Percentiles rank a stretch among this genome's conserved stretches.
Conservation (phyloP, 2,329 filamentous ascomycete species). For the Pezizomycotina sp. region DNA sequence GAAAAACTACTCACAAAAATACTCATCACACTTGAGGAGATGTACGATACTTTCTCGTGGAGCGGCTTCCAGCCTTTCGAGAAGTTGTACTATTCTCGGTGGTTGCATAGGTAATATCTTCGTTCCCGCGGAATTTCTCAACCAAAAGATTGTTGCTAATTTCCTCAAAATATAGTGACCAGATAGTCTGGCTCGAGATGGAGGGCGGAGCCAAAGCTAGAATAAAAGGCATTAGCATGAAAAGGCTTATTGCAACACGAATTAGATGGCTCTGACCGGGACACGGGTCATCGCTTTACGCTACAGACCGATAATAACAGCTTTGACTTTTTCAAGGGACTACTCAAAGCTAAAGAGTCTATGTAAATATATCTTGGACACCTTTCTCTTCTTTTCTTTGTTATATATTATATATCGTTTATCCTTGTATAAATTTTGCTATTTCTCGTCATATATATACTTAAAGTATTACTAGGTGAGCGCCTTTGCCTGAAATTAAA, state of each 20-base stretch:
- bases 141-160: constrained; percentile 23
- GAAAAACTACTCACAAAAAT: constrained; percentile 73
- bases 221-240: constrained; percentile 74
- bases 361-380: neutral
- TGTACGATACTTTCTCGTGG: constrained; percentile 59
- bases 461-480: too few species aligned
- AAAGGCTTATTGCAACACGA: constrained; percentile 75
- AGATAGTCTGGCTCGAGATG: constrained; percentile 59
- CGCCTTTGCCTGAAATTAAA: too few species aligned
- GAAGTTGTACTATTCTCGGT: constrained; percentile 59
- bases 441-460: too few species aligned
- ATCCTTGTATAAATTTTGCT: too few species aligned
- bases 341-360: constrained; percentile 56
- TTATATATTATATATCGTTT: neutral
- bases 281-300: constrained; percentile 62
- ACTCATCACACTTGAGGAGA: constrained; percentile 56
- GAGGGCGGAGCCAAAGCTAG: constrained; percentile 58
- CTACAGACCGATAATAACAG: constrained; percentile 95
- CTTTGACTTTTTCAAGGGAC: constrained; percentile 88
- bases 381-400: neutral
- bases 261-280: constrained; percentile 51
- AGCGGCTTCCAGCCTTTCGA: constrained; percentile 62
- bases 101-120: constrained; percentile 64
- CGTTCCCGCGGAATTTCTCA: neutral
- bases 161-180: constrained; percentile 31